Percentiles rank a stretch among this genome's conserved stretches.
Evolutionary conservation across 179 eudicot species (phyloP).

Genomic region (Carnegiea gigantea): DNA sequence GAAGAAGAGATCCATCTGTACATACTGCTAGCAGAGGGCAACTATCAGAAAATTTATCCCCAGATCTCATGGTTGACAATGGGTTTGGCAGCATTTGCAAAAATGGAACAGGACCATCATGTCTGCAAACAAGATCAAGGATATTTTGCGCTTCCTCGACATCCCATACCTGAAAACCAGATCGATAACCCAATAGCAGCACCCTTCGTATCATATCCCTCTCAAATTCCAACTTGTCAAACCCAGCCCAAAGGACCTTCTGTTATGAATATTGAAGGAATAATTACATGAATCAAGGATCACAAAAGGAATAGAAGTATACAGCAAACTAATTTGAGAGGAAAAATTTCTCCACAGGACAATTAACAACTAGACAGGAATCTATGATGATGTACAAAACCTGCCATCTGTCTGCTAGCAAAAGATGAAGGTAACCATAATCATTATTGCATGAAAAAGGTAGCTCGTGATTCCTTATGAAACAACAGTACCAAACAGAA

Average conservation of each 20-base stretch:
- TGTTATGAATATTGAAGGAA: conserved; percentile 1
- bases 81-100: conserved; percentile 76
- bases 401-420: no score
- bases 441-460: no score
- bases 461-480: no score
- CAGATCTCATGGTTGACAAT: conserved; percentile 35
- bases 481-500: no score
- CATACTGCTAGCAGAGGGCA: conserved; percentile 73
- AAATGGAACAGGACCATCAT: conserved; percentile 78
- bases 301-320: background rate
- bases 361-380: no score
- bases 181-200: conserved; percentile 69
- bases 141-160: conserved; percentile 82
- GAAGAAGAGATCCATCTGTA: conserved; percentile 61
- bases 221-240: conserved; percentile 70
- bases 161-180: conserved; percentile 94
- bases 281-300: conserved; percentile 1
- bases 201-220: conserved; percentile 45
- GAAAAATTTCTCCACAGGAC: no score
- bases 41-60: conserved; percentile 56
- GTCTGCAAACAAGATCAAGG: conserved; percentile 55
- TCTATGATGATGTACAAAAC: background rate
- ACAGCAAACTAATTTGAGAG: no score
- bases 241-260: conserved; percentile 92
- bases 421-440: no score